Percentiles rank a stretch among this genome's conserved stretches.
Conservation (phyloP, 2,329 filamentous ascomycete genomes). For the Arthrobotrys conoides region DNA sequence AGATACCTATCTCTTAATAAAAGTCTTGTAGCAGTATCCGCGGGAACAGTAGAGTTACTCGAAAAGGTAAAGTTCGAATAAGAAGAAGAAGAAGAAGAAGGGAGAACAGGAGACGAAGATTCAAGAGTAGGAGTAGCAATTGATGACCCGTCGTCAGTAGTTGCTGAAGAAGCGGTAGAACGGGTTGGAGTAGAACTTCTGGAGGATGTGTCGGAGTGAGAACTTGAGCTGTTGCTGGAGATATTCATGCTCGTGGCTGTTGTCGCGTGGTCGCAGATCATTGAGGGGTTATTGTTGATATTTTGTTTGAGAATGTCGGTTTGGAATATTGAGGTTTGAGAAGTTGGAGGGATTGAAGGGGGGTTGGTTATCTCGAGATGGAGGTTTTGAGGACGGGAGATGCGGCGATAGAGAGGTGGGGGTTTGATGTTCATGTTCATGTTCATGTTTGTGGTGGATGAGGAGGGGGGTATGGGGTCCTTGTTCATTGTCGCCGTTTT, state of each 20-base stretch:
- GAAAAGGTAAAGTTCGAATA: slow-evolving; percentile 39
- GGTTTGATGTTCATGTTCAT: background rate
- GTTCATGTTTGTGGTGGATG: background rate
- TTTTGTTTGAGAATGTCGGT: slow-evolving; percentile 2
- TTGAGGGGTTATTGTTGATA: background rate
- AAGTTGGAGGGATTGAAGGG: background rate
- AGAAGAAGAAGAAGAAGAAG: background rate
- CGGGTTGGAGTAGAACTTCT: slow-evolving; percentile 52
- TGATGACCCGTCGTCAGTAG: slow-evolving; percentile 40
- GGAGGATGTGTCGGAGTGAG: slow-evolving; percentile 39
- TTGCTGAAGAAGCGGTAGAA: slow-evolving; percentile 45
- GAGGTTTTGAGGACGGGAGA: slow-evolving; percentile 51
- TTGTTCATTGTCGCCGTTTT: slow-evolving; percentile 9
- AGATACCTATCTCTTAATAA: slow-evolving; percentile 48
- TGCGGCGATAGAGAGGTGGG: slow-evolving; percentile 14
- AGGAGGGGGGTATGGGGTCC: slow-evolving; percentile 6
- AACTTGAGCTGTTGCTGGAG: slow-evolving; percentile 30
- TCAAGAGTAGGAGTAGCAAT: slow-evolving; percentile 53
- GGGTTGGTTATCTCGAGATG: slow-evolving; percentile 40
- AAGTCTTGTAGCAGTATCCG: slow-evolving; percentile 37
- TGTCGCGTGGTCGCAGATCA: slow-evolving; percentile 23
- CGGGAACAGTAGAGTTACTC: background rate
- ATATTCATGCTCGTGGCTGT: background rate
- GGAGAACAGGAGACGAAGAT: slow-evolving; percentile 15
- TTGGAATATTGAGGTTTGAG: slow-evolving; percentile 1